Evolutionary conservation across 2,329 filamentous ascomycete genomes (phyloP), one percentile per base, ranked within the genome.

Genomic region (Talaromyces rugulosus): DNA sequence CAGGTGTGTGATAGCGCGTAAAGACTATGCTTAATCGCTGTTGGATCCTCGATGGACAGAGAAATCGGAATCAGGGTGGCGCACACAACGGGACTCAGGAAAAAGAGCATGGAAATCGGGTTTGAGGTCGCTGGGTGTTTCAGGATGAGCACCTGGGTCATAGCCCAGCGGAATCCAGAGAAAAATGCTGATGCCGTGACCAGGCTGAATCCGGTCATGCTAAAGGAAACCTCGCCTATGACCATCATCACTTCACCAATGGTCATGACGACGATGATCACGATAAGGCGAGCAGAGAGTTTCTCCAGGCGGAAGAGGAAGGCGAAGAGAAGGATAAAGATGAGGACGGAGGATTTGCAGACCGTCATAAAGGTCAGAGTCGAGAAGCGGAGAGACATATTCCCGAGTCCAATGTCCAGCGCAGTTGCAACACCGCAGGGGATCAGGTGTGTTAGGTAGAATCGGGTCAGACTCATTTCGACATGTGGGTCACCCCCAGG

Each of bases 341-440:
- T 93, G 23, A 99, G 85, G 14, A 93, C 91, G 12, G 92, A 97
- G 3, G 94, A 98, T 83, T 99, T 99, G 79, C 95, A 98, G 94
- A 98, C 98, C 63, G 94, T 99, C 78, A 96, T 96, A 75, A 99
- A 99, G 8, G 94, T 97, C 67, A 99, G 85, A 47, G 91, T 93
- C 69, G 98, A 97, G 75, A 96, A 97, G 76, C 94, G 94, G 69
- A 99, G 82, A 56, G 91, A 96, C 75, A 92, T 96, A 73, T 99
- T 99, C 65, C 95, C 95, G 63, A 99, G 79, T 8, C 95, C 95
- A 76, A 99, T 96, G 74, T 99, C 95, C 62, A 99, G 84, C 11
- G 94, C 95, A 0, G 95, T 99, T 5, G 95, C 93, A 52, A 89
- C 86, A 67, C 94, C 95, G 72, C 94, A 98, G 1, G 95, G 95